phyloP scores from a whole-genome alignment of 2,329 filamentous ascomycete species.

The Xylaria sp. region DNA sequence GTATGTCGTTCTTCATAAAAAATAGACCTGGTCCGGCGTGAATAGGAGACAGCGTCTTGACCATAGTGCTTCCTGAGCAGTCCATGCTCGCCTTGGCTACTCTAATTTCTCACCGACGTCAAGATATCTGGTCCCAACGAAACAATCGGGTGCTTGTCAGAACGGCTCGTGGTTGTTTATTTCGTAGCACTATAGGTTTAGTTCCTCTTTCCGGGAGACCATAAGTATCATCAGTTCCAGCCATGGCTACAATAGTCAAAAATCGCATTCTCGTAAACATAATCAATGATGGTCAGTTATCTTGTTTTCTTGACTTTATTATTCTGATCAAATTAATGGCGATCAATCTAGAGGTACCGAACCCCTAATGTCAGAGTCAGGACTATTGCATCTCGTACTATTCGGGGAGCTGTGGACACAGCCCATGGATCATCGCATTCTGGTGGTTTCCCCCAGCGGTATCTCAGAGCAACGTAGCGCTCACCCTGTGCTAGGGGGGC shows the following conservation, averaged over 20 bases:
- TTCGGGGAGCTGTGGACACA: constrained; percentile 7
- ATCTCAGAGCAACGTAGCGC: constrained; percentile 4
- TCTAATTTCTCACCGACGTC: not conserved
- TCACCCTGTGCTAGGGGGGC: not conserved
- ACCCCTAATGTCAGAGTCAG: constrained; percentile 1
- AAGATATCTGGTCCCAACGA: not conserved
- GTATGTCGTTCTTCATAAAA: constrained; percentile 5
- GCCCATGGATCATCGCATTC: constrained; percentile 13
- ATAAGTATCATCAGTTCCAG: constrained; percentile 1
- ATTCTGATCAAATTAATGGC: constrained; percentile 8
- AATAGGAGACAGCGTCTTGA: constrained; percentile 10
- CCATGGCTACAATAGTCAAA: constrained; percentile 13
- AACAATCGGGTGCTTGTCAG: not conserved
- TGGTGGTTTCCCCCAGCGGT: constrained; percentile 5
- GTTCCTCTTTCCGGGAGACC: not conserved
- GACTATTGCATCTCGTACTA: constrained; percentile 8
- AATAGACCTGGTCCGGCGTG: constrained; percentile 9
- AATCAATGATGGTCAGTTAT: constrained; percentile 4
- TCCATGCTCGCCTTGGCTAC: constrained; percentile 11
- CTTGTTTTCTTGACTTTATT: constrained; percentile 6
- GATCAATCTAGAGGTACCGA: constrained; percentile 17
- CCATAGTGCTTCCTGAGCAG: constrained; percentile 6
- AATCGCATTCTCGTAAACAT: constrained; percentile 18
- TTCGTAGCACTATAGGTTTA: not conserved
- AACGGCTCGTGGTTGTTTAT: not conserved